Base-by-base conservation (phyloP, 495 filamentous ascomycete species). In the Podospora sp. region DNA sequence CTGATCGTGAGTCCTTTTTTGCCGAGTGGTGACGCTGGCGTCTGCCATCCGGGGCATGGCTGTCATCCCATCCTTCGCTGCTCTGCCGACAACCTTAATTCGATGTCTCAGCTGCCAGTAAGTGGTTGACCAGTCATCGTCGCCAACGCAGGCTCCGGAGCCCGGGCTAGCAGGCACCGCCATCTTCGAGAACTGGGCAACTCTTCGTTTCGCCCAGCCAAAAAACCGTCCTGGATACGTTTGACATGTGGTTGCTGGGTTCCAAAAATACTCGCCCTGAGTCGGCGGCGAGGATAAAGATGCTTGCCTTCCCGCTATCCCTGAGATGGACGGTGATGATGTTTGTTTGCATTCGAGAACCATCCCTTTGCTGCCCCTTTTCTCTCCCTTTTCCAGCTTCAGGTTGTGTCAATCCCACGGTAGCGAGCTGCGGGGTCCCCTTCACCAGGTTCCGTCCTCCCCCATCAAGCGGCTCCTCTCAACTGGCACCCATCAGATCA, bases 241-340 rank as follows among this genome's bases (percentile, higher is more conserved):
- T 46, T 46, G 40, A 18, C 40, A 46, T 46, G 40, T 46, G 40
- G 40, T 2, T 14, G 40, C 40, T 46, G 12, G 40, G 12, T 56
- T 65, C 63, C 63, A 65, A 65, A 65, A 65, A 65, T 65, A 65
- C 33, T 46, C 52, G 4, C 3, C 20, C 26, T 22, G 12, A 22
- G 57, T 60, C 26, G n/a, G 36, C 29, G 57, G 25, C 21, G 25
- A 40, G 57, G 57, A 60, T 60, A 60, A 60, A 60, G 57, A 16
- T 36, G 26, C 29, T 36, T 60, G 56, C 26, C 18, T 21, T 33
- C 56, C 56, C 24, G 9, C 0, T 7, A 14, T 20, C 20, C 9
- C 9, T 40, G 57, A 21, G 25, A 29, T 60, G 57, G n/a, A 21
- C 11, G 29, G 20, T 60, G 20, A 12, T 36, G 25, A 16, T 60